Evolutionary conservation across 2,329 filamentous ascomycete genomes (phyloP).

Genomic region (Ilyonectria destructans): DNA sequence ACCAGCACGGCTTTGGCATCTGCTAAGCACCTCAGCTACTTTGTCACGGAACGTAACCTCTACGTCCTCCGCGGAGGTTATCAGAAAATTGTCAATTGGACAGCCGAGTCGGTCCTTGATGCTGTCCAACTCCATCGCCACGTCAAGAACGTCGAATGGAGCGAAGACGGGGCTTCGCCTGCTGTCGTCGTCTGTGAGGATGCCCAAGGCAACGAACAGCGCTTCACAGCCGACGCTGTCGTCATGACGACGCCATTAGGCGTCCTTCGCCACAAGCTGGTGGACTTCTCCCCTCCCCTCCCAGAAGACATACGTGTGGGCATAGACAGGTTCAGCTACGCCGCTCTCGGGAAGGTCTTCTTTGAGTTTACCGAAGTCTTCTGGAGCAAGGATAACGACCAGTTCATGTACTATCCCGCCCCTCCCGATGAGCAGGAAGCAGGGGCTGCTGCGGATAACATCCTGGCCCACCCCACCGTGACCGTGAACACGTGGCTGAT

Average conservation of each 20-base stretch:
- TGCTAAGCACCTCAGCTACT: constrained; percentile 28
- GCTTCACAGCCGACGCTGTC: constrained; percentile 22
- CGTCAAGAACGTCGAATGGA: constrained; percentile 24
- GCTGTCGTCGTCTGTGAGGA: constrained; percentile 22
- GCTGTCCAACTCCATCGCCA: constrained; percentile 20
- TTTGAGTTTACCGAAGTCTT: constrained; percentile 33
- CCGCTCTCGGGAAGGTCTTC: constrained; percentile 29
- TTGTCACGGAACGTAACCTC: constrained; percentile 30
- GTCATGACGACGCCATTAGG: constrained; percentile 26
- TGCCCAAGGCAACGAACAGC: constrained; percentile 18
- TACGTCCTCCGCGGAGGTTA: constrained; percentile 30
- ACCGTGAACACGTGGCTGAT: constrained; percentile 30
- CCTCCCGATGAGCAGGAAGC: constrained; percentile 13
- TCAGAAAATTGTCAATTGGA: constrained; percentile 29
- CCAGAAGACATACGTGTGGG: constrained; percentile 20
- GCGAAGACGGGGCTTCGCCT: constrained; percentile 20
- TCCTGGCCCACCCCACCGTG: constrained; percentile 27
- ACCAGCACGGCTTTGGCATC: constrained; percentile 29
- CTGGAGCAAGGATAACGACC: constrained; percentile 32
- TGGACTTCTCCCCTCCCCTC: constrained; percentile 20
- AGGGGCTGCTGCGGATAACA: constrained; percentile 6
- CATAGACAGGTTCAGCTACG: constrained; percentile 24
- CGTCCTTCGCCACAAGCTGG: constrained; percentile 18
- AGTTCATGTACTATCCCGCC: constrained; percentile 29
- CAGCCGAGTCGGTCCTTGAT: constrained; percentile 29